Base-by-base conservation (phyloP, 306 rosid genomes). In the Macrotyloma uniflorum region DNA sequence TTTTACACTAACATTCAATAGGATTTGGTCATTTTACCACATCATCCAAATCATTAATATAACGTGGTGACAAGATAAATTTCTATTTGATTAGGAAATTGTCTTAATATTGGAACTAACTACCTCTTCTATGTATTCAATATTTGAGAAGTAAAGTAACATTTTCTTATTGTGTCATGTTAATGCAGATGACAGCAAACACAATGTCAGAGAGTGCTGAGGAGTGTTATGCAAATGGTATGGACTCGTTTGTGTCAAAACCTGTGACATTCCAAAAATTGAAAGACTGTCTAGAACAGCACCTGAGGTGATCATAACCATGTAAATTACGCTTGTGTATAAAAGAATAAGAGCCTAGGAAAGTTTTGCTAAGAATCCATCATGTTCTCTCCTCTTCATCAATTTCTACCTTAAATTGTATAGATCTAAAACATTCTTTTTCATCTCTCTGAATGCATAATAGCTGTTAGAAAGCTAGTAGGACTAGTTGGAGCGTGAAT, bases 211-310 rank as follows among this genome's bases (percentile, higher is more conserved):
- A 94, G 85, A 94, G 97, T 73, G 95, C 98, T 20, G 98, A 89
- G 4, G 97, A 92, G 82, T 94, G 98, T 62, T 89, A 70, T 72
- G 90, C 87, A 81, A 86, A 88, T 64, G 98, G 98, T 42, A 94
- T 94, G 98, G 98, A 94, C 77, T 89, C 97, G 0, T 94, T 92
- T 66, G 93, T 94, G 77, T 88, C 98, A 46, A 94, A 94, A 85
- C 98, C 98, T 9, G 94, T 94, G 82, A 92, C 93, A 5, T 85
- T 91, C 76, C 95, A 82, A 86, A 92, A 87, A 77, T 75, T 94
- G 84, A 92, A 88, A 70, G 87, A 88, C 14, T 88, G 91, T 79
- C 88, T 94, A 4, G 83, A 89, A 50, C 89, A 87, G 75, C 86
- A 89, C 84, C 72, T 92, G 68, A 67, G 81, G 55, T 75, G 82